Conservation (phyloP, 139 green algal genomes). For the Micromonas pusilla region DNA sequence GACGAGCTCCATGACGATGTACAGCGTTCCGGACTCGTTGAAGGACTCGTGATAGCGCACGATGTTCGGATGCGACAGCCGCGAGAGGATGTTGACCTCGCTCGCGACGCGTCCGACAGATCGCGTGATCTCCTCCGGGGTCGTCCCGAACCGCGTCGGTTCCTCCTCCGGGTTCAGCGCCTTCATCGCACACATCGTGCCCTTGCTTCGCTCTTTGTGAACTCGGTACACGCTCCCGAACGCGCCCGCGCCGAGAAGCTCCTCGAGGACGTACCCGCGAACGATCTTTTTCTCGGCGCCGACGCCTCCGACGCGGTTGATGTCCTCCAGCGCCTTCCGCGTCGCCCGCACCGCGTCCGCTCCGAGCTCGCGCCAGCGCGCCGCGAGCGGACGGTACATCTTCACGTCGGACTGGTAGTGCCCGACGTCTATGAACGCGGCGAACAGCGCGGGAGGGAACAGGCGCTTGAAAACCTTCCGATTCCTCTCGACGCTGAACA, state of each 20-base stretch:
- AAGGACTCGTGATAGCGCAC: not conserved
- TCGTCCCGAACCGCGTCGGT: not conserved
- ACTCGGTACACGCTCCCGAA: not conserved
- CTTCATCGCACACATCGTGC: not conserved
- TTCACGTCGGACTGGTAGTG: not conserved
- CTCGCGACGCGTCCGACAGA: not conserved
- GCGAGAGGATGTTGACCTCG: not conserved
- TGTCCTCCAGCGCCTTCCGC: not conserved
- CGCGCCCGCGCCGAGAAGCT: not conserved
- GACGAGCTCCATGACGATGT: not conserved
- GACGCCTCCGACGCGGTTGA: not conserved
- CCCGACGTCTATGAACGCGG: not conserved
- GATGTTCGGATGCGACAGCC: not conserved
- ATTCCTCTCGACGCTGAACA: not conserved
- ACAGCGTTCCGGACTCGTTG: not conserved
- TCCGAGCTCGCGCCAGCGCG: not conserved
- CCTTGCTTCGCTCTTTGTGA: not conserved
- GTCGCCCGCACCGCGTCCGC: not conserved
- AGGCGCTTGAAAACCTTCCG: not conserved
- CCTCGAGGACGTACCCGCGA: not conserved
- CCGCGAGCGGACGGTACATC: not conserved
- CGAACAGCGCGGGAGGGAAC: not conserved
- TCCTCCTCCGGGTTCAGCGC: not conserved
- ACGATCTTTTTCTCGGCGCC: not conserved
- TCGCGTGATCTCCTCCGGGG: not conserved